phyloP scores from a whole-genome alignment of 257 asterid species.

The Rubia yunnanensis region DNA sequence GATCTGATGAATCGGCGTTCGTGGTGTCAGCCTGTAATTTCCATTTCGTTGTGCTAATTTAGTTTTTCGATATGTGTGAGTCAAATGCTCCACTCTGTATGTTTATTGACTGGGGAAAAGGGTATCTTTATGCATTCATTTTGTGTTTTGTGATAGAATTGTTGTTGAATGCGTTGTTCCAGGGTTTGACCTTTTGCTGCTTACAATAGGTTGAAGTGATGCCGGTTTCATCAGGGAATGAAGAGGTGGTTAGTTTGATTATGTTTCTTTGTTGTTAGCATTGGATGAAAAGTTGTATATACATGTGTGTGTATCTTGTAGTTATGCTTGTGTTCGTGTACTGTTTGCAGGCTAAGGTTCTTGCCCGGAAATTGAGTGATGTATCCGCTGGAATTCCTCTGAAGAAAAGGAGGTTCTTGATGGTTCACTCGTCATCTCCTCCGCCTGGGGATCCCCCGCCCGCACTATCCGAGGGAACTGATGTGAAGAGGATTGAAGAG shows the following conservation, averaged over 20 bases:
- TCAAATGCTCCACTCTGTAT: not conserved
- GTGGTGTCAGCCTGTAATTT: not conserved
- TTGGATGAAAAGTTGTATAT: not conserved
- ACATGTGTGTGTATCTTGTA: not conserved
- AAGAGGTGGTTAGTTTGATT: conserved; percentile 41
- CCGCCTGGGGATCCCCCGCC: conserved; percentile 30
- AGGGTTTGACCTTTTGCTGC: not conserved
- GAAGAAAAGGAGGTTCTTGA: conserved; percentile 66
- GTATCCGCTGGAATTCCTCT: conserved; percentile 57
- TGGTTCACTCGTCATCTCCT: conserved; percentile 42
- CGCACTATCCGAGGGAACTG: conserved; percentile 14
- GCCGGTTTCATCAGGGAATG: conserved; percentile 36
- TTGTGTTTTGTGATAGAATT: not conserved
- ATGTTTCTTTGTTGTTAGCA: not conserved
- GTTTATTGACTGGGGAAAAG: not conserved
- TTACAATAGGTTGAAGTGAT: conserved; percentile 22
- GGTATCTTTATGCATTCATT: not conserved
- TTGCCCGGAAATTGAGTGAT: conserved; percentile 39
- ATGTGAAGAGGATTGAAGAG: conserved; percentile 27
- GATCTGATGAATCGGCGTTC: not conserved
- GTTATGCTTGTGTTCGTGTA: conserved; percentile 6
- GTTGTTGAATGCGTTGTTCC: not conserved
- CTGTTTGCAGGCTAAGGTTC: conserved; percentile 41
- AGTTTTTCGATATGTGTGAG: not conserved
- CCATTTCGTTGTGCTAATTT: not conserved